Base-by-base conservation (phyloP, 2,329 filamentous ascomycete genomes). In the Aspergillus thermomutatus region DNA sequence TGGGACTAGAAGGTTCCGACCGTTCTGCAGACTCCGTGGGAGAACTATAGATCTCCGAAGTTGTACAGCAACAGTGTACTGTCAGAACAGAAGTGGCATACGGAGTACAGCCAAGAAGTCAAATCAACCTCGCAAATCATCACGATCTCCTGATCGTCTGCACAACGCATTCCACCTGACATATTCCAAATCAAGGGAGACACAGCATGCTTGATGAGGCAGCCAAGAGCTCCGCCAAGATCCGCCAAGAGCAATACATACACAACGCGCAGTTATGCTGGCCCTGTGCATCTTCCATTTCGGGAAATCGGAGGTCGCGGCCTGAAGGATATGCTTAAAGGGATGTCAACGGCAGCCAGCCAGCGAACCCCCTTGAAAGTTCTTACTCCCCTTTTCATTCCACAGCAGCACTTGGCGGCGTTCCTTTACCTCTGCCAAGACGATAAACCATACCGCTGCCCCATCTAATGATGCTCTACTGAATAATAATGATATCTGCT, bases 371-470 rank as follows among this genome's bases (percentile, higher is more conserved):
- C n/a, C 28, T 56, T 49, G 26, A 21, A 45, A 27, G n/a, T 21
- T 17, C 45, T 17, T 21, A 21, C 28, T 34, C 52, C 25, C 46
- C 21, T 37, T 49, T 50, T 47, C 62, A 64, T 64, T 61, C 63
- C 62, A 64, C 62, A 54, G 25, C 63, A 63, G 58, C 54, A 50
- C 63, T 65, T 65, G 63, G 63, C 63, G 64, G 63, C 56, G 59
- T 55, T 49, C 46, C 40, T 28, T 50, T 52, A 48, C 52, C 58
- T 27, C n/a, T 10, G 49, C 49, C 49, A 50, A 50, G 49, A 37
- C 27, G 43, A 46, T 23, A 25, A 26, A 4, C 19, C 11, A 23
- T 46, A 10, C 41, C n/a, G n/a, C 3, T 3, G 4, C 10, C 43
- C 21, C 8, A 7, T 46, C 21, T 4, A 26, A 46, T 7, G 43